phyloP scores from a whole-genome alignment of 768 basidiomycete species.

The Mycena capillaripes region DNA sequence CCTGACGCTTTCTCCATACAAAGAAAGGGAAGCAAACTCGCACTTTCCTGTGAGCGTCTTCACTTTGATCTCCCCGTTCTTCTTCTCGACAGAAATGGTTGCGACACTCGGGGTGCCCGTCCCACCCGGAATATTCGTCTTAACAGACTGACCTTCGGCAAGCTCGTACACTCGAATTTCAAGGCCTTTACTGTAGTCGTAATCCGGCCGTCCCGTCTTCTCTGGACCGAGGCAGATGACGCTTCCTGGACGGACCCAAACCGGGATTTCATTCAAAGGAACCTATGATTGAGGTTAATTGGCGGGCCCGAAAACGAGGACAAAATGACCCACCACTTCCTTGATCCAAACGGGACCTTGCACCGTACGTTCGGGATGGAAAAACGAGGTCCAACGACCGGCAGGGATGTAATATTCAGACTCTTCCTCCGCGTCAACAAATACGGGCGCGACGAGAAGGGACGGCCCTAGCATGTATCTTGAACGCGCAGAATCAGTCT shows the following conservation, averaged over 20 bases:
- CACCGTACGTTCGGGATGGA: constrained; percentile 64
- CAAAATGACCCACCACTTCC: constrained; percentile 45
- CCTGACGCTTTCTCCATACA: constrained; percentile 25
- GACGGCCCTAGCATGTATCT: constrained; percentile 59
- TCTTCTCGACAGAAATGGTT: constrained; percentile 52
- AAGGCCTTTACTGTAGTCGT: constrained; percentile 64
- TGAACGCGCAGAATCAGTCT: constrained; percentile 8
- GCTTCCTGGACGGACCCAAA: constrained; percentile 73
- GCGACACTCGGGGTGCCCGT: constrained; percentile 59
- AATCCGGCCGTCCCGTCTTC: constrained; percentile 68
- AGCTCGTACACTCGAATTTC: constrained; percentile 69
- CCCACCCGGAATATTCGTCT: constrained; percentile 59
- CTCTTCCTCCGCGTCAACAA: constrained; percentile 67
- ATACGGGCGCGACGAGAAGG: constrained; percentile 74
- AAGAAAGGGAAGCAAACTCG: constrained; percentile 31
- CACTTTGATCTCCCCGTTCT: constrained; percentile 48
- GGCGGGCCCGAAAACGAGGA: neutral
- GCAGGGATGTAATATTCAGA: constrained; percentile 72
- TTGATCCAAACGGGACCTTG: constrained; percentile 75
- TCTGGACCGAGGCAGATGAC: constrained; percentile 72
- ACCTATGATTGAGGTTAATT: constrained; percentile 50
- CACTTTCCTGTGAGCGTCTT: constrained; percentile 36
- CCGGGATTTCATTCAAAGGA: constrained; percentile 74
- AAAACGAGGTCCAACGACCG: constrained; percentile 74
- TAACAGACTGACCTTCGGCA: constrained; percentile 54